Evolutionary conservation across 1,284 basidiomycete genomes (phyloP).

Genomic region (Ustilago lituana): DNA sequence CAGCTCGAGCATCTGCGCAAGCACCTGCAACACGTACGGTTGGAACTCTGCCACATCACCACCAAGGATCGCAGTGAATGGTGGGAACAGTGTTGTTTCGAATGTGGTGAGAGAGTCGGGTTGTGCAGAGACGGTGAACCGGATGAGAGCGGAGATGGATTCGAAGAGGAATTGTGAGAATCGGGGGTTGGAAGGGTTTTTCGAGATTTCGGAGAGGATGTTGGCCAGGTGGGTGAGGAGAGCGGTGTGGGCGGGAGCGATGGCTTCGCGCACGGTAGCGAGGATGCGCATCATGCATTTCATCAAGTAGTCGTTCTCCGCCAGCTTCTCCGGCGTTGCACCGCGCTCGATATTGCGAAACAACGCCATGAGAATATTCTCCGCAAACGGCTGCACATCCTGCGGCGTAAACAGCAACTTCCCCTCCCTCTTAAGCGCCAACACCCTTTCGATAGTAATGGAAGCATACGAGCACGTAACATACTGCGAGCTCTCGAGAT

Average conservation of each 20-base stretch:
- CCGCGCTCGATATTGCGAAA: slow-evolving; percentile 83
- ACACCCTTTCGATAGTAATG: slow-evolving; percentile 69
- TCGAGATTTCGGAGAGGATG: slow-evolving; percentile 86
- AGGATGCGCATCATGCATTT: slow-evolving; percentile 97
- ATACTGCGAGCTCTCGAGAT: slow-evolving; percentile 72
- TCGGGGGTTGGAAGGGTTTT: slow-evolving; percentile 95
- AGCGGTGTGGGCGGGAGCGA: slow-evolving; percentile 77
- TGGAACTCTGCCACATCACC: slow-evolving; percentile 96
- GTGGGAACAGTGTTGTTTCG: slow-evolving; percentile 79
- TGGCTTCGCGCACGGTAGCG: slow-evolving; percentile 82
- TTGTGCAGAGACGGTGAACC: slow-evolving; percentile 76
- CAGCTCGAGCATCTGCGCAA: slow-evolving; percentile 92
- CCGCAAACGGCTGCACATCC: slow-evolving; percentile 85
- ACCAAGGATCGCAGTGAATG: slow-evolving; percentile 87
- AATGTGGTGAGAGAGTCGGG: slow-evolving; percentile 78
- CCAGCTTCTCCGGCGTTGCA: slow-evolving; percentile 89
- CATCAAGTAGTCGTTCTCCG: slow-evolving; percentile 98
- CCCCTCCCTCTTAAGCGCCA: slow-evolving; percentile 79
- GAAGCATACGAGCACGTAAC: slow-evolving; percentile 70
- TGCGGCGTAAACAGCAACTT: slow-evolving; percentile 77
- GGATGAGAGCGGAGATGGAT: slow-evolving; percentile 87
- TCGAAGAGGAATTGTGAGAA: slow-evolving; percentile 99
- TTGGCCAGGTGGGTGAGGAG: slow-evolving; percentile 79
- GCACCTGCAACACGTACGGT: slow-evolving; percentile 95
- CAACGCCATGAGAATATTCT: slow-evolving; percentile 79